Evolutionary conservation across 176 grass and related monocot species (phyloP), one percentile per base, ranked within the genome.

Genomic region (Pontederia paniculata): DNA sequence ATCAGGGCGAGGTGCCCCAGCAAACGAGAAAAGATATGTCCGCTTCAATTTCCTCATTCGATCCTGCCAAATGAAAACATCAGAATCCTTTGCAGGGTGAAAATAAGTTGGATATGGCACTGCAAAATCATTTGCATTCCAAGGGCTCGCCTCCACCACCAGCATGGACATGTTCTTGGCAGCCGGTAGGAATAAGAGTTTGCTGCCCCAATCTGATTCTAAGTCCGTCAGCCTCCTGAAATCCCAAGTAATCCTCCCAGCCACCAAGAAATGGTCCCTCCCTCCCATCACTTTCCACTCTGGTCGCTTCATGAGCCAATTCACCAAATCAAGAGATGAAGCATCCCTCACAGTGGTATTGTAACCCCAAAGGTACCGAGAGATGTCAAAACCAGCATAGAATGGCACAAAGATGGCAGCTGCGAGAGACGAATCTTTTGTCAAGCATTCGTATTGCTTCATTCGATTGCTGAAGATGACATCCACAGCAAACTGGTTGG

Each of bases 161-260:
- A 95, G 78, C 69, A 82, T 80, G 14, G 84, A 88, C 84, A 88
- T 94, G 77, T 88, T 94, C 75, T 16, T 57, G n/a, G 79, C 75
- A 12, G 75, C 88, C 0, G 84, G 88, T 12, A 88, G 12, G 0
- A 74, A 69, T 69, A 94, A 77, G 19, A 94, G 76, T 58, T 76
- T 88, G 71, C 76, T 88, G 4, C 88, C 88, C 88, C 88, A 94
- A 63, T 81, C 73, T 3, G 54, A 67, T 45, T 78, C 70, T 20
- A 25, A 52, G 60, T 84, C 88, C 5, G 73, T 70, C 45, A 44
- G 15, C 54, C 88, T 17, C 67, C 76, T 50, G 64, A 76, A 71
- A 65, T 94, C 88, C 73, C 75, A 81, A 14, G 70, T 76, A 62
- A 82, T 84, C 66, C 84, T 48, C 5, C 83, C 80, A 0, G 77